Percentiles rank a stretch among this genome's conserved stretches.
These are phyloP conservation scores for Endotrypanum monterogeii DNA, from an alignment of 208 protist species.

Conservation along the genomic window DNA sequence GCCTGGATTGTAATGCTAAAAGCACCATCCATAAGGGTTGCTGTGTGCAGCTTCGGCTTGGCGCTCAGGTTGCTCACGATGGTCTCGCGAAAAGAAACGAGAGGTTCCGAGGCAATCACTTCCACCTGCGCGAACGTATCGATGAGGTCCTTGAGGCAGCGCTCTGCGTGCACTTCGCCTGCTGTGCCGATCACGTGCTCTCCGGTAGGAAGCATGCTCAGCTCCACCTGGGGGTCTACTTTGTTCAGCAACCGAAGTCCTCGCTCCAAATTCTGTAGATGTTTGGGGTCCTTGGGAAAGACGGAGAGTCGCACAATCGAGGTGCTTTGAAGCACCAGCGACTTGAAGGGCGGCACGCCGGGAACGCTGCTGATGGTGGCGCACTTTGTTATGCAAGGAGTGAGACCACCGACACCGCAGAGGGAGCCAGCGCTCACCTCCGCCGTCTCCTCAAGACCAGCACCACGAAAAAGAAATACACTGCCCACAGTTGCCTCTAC, in stretches of 20 bases:
- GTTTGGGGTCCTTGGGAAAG: constrained; percentile 85
- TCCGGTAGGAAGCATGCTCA: constrained; percentile 93
- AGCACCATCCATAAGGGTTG: constrained; percentile 59
- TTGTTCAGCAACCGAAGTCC: constrained; percentile 95
- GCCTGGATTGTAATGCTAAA: constrained; percentile 78
- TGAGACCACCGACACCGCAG: constrained; percentile 95
- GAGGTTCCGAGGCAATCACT: constrained; percentile 80
- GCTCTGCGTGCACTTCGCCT: constrained; percentile 97
- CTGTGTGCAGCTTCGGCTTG: constrained; percentile 80
- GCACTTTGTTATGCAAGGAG: constrained; percentile 91
- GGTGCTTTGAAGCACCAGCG: constrained; percentile 87
- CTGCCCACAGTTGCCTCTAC: constrained; percentile 56
- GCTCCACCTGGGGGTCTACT: constrained; percentile 95
- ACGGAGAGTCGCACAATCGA: constrained; percentile 97
- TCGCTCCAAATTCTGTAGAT: constrained; percentile 63
- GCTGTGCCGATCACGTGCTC: constrained; percentile 96
- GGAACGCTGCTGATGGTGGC: constrained; percentile 90
- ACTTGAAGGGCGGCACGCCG: constrained; percentile 78
- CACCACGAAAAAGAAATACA: constrained; percentile 95
- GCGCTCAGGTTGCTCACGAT: constrained; percentile 56
- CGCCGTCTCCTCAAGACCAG: constrained; percentile 87
- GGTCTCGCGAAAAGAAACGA: constrained; percentile 91
- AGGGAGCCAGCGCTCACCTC: constrained; percentile 82
- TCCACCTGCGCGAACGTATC: constrained; percentile 89
- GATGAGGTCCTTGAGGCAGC: constrained; percentile 94